phyloP scores from a whole-genome alignment of 805 yeast genomes.

The Kodamaea kakaduensis region DNA sequence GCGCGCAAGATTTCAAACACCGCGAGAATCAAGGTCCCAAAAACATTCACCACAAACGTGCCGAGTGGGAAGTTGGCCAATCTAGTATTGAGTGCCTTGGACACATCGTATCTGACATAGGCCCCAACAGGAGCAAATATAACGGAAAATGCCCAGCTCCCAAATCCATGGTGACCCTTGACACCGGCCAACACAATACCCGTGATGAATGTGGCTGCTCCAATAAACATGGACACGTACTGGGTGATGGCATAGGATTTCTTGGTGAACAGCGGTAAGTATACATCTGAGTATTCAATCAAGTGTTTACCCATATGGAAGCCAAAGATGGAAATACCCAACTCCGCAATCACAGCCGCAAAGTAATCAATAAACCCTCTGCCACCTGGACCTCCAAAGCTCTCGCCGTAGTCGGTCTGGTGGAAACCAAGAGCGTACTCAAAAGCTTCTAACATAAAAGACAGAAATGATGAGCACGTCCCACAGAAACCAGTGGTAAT shows the following conservation, averaged over 20 bases:
- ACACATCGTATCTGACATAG: slow-evolving; percentile 49
- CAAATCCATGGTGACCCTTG: slow-evolving; percentile 39
- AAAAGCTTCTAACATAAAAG: slow-evolving; percentile 56
- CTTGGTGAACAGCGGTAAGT: slow-evolving; percentile 14
- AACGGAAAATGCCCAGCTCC: slow-evolving; percentile 66
- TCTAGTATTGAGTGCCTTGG: slow-evolving; percentile 45
- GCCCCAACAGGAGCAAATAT: slow-evolving; percentile 74
- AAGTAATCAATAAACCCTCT: slow-evolving; percentile 58
- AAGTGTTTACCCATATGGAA: slow-evolving; percentile 57
- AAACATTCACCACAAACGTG: slow-evolving; percentile 38
- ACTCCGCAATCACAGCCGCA: slow-evolving; percentile 56
- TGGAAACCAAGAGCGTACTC: slow-evolving; percentile 46
- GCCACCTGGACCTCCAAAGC: background rate
- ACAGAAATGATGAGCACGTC: slow-evolving; percentile 71
- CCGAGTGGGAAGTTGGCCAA: slow-evolving; percentile 49
- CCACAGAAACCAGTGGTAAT: slow-evolving; percentile 84
- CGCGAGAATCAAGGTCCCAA: slow-evolving; percentile 32
- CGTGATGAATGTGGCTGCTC: slow-evolving; percentile 24
- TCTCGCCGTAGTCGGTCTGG: slow-evolving; percentile 63
- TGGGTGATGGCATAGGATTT: slow-evolving; percentile 22
- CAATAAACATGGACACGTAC: slow-evolving; percentile 16
- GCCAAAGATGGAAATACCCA: slow-evolving; percentile 59
- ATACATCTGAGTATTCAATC: slow-evolving; percentile 22
- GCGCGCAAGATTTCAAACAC: slow-evolving; percentile 12
- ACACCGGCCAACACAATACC: slow-evolving; percentile 26